Conservation (phyloP, 176 grass and related monocot genomes). For the Eleusine coracana region DNA sequence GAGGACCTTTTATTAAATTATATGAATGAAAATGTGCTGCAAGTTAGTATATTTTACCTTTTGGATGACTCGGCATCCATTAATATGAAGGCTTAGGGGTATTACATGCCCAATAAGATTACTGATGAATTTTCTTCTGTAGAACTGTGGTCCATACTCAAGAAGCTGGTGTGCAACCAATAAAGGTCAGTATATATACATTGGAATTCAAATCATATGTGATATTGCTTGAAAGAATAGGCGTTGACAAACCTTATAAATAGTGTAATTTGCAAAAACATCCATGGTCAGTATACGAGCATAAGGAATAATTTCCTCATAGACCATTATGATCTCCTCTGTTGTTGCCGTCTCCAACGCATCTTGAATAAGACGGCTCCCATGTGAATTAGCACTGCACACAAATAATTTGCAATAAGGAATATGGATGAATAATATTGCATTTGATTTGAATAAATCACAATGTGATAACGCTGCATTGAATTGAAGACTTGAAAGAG, state of each 20-base stretch:
- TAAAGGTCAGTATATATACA: too few relatives aligned
- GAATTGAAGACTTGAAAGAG: not conserved
- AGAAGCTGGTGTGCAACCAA: constrained; percentile 29
- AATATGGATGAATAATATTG: not conserved
- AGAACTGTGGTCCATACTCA: constrained; percentile 47
- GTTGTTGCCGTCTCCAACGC: constrained; percentile 47
- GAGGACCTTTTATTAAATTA: too few relatives aligned
- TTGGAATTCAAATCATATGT: too few relatives aligned
- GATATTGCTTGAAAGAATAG: too few relatives aligned
- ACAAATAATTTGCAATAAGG: not conserved
- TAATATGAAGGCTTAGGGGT: constrained; percentile 40
- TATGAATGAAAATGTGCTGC: too few relatives aligned
- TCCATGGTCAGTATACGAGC: constrained; percentile 26
- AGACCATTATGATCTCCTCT: constrained; percentile 52
- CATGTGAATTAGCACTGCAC: constrained; percentile 35
- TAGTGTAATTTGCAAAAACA: constrained; percentile 49
- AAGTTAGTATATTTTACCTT: constrained; percentile 40
- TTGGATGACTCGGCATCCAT: constrained; percentile 55
- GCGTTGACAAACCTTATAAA: constrained; percentile 46
- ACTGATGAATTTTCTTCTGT: constrained; percentile 46
- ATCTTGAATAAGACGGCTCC: constrained; percentile 51
- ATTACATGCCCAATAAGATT: constrained; percentile 47
- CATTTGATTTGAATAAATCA: not conserved
- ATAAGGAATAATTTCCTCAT: constrained; percentile 41
- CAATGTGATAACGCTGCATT: not conserved